A percentile compares a stretch with the other conserved stretches of the same genome.
These are phyloP conservation scores for Houttuynia cordata DNA, from an alignment of 164 flowering plant species.

Conservation along the genomic window DNA sequence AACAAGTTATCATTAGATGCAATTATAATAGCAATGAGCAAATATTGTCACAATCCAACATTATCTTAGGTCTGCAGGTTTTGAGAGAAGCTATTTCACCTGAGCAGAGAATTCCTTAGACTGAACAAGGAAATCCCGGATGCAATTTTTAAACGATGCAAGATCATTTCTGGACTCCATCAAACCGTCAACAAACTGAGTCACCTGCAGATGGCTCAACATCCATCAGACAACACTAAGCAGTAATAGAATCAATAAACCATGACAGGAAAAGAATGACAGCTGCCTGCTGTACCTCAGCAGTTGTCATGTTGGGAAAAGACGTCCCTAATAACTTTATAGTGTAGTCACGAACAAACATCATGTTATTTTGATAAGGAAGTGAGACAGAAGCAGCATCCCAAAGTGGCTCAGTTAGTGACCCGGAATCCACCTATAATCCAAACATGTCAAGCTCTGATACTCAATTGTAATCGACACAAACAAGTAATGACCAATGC, in stretches of 20 bases:
- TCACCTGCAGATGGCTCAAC: constrained; percentile 31
- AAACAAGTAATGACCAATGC: no score
- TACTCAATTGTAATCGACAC: background rate
- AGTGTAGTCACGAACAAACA: constrained; percentile 77
- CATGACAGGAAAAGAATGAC: no score
- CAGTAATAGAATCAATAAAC: background rate
- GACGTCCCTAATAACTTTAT: constrained; percentile 82
- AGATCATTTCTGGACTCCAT: constrained; percentile 73
- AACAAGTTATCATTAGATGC: background rate
- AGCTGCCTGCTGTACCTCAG: constrained; percentile 41
- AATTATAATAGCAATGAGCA: no score
- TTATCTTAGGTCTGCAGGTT: no score
- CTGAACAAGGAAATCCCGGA: constrained; percentile 91
- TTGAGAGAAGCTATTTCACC: constrained; percentile 26
- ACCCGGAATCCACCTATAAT: constrained; percentile 70
- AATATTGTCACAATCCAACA: no score
- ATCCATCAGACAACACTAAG: background rate
- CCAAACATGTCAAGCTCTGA: background rate
- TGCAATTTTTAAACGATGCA: constrained; percentile 63
- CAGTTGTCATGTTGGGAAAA: constrained; percentile 85
- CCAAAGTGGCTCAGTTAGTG: constrained; percentile 86
- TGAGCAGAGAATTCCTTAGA: constrained; percentile 98
- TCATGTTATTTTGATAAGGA: constrained; percentile 57
- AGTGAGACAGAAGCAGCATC: constrained; percentile 64
- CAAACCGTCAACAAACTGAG: constrained; percentile 81